Percentiles rank a stretch among this genome's conserved stretches.
Conservation (phyloP, 305 asterid species). For the Fraxinus dipetala region DNA sequence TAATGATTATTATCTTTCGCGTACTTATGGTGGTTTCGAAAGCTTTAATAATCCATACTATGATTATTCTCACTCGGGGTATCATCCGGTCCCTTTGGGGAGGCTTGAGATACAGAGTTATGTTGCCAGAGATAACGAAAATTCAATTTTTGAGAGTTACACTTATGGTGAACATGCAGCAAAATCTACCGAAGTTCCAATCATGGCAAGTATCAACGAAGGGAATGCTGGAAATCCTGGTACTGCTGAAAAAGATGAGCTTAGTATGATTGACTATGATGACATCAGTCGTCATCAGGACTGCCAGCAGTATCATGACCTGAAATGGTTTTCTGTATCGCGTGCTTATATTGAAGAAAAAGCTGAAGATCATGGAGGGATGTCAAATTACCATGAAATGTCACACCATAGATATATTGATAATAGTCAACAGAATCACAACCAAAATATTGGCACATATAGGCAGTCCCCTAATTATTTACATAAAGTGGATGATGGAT, state of each 20-base stretch:
- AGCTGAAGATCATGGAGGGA: constrained; percentile 6
- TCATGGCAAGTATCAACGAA: constrained; percentile 27
- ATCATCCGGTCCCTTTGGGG: constrained; percentile 33
- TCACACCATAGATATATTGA: constrained; percentile 13
- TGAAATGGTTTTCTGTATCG: constrained; percentile 51
- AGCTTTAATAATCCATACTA: constrained; percentile 28
- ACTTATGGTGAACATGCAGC: constrained; percentile 16
- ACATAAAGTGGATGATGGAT: constrained; percentile 13
- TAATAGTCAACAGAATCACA: constrained; percentile 11
- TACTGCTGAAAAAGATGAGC: constrained; percentile 33
- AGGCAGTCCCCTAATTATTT: constrained; percentile 28
- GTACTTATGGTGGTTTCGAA: constrained; percentile 31
- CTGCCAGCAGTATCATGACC: constrained; percentile 30
- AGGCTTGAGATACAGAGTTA: constrained; percentile 67
- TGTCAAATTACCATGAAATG: background rate
- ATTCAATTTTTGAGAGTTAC: constrained; percentile 23
- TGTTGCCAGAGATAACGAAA: constrained; percentile 34
- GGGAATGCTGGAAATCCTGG: constrained; percentile 25
- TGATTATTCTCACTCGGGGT: constrained; percentile 35
- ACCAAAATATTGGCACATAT: constrained; percentile 14
- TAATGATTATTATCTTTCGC: constrained; percentile 56
- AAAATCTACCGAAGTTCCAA: constrained; percentile 21
- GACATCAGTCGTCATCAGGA: constrained; percentile 37
- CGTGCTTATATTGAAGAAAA: constrained; percentile 37
- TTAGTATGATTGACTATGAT: constrained; percentile 33